Evolutionary conservation across 1,284 basidiomycete species (phyloP).

Genomic region (Ustilago crameri): DNA sequence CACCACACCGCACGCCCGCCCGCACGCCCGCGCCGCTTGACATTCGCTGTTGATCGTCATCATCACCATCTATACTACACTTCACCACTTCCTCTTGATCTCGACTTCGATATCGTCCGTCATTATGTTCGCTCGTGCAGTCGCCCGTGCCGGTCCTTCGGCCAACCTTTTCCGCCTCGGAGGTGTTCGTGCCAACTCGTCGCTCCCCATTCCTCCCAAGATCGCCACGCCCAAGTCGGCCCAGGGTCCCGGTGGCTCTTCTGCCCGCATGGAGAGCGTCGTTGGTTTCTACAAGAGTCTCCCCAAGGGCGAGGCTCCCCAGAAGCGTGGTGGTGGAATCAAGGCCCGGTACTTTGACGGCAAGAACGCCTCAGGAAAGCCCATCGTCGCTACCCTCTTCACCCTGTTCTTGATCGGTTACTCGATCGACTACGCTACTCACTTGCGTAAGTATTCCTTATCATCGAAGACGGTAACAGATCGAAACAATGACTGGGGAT

Average conservation of each 20-base stretch:
- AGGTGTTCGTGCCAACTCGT: conserved; percentile 52
- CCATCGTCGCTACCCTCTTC: conserved; percentile 78
- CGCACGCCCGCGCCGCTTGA: neutral
- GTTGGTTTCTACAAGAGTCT: conserved; percentile 95
- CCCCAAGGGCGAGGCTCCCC: conserved; percentile 77
- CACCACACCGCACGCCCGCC: neutral
- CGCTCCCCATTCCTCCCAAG: conserved; percentile 85
- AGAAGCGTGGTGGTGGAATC: conserved; percentile 75
- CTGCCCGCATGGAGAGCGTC: conserved; percentile 81
- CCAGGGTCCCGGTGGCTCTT: conserved; percentile 81
- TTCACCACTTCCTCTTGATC: neutral
- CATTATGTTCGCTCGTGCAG: conserved; percentile 40
- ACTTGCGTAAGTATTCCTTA: conserved; percentile 48
- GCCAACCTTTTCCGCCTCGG: conserved; percentile 10
- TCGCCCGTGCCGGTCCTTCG: conserved; percentile 14
- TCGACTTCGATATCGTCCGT: neutral
- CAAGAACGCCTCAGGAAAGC: conserved; percentile 82
- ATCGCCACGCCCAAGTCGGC: conserved; percentile 89
- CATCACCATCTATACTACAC: neutral
- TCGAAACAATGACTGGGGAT: too few species aligned
- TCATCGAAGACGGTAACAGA: neutral
- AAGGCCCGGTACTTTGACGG: conserved; percentile 84
- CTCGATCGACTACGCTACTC: conserved; percentile 61
- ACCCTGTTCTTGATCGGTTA: conserved; percentile 83
- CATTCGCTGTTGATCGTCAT: conserved; percentile 1